These are phyloP conservation scores for Aristolochia fimbriata DNA, from an alignment of 164 flowering plant genomes.

Conservation along the genomic window DNA sequence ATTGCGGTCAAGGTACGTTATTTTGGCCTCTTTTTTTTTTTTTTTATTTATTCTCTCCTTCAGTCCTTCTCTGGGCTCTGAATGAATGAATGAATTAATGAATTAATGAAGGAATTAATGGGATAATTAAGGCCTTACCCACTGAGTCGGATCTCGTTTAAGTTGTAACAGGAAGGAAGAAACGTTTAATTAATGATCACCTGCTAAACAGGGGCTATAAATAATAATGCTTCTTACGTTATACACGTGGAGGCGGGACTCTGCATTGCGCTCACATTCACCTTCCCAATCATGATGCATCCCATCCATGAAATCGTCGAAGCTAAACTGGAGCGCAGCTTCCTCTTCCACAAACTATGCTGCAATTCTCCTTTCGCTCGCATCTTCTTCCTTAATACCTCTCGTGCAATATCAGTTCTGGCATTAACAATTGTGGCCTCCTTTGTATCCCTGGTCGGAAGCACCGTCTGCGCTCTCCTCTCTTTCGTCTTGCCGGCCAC, in stretches of 20 bases:
- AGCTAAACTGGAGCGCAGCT: conserved; percentile 6
- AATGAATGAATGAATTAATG: too few relatives aligned
- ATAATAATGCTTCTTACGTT: not conserved
- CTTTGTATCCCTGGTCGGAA: conserved; percentile 24
- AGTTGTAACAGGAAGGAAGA: too few relatives aligned
- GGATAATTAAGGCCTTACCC: too few relatives aligned
- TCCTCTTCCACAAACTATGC: conserved; percentile 12
- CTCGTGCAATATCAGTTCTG: conserved; percentile 10
- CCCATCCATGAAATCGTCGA: conserved; percentile 24
- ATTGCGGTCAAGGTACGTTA: too few relatives aligned
- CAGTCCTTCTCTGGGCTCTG: too few relatives aligned
- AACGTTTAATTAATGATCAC: too few relatives aligned
- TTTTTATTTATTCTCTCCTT: too few relatives aligned
- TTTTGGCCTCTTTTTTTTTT: too few relatives aligned
- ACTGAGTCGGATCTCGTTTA: too few relatives aligned
- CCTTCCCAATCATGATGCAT: conserved; percentile 26
- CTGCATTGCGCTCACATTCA: conserved; percentile 15
- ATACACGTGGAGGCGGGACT: conserved; percentile 15
- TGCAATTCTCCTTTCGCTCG: not conserved
- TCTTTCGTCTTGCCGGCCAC: conserved; percentile 19
- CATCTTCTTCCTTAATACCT: conserved; percentile 1
- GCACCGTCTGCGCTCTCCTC: conserved; percentile 25
- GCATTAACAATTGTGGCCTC: conserved; percentile 13
- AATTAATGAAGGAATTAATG: too few relatives aligned
- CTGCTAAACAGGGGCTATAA: not conserved